Conservation (phyloP, 2,329 filamentous ascomycete genomes). For the Paramyrothecium roridum region DNA sequence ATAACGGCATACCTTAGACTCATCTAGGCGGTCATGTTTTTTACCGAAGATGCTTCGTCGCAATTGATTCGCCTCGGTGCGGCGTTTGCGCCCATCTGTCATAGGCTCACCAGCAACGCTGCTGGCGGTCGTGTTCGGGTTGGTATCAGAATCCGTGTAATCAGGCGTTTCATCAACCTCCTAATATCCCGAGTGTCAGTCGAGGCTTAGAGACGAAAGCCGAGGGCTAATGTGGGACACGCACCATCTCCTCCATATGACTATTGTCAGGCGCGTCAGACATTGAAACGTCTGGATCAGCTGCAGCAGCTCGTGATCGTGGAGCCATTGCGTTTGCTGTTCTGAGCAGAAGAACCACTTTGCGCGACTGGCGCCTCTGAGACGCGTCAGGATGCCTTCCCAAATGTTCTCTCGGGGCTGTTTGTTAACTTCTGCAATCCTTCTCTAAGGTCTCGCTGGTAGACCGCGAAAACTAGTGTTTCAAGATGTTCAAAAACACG, state of each 20-base stretch:
- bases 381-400: slow-evolving; percentile 40
- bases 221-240: not conserved
- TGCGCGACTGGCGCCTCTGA: slow-evolving; percentile 46
- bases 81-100: slow-evolving; percentile 77
- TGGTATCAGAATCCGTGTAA: slow-evolving; percentile 64
- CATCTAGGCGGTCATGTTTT: slow-evolving; percentile 88
- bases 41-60: slow-evolving; percentile 90
- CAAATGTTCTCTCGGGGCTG: not conserved
- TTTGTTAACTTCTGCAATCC: not conserved
- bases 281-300: slow-evolving; percentile 62
- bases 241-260: slow-evolving; percentile 49
- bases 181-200: slow-evolving; percentile 23
- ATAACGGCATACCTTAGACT: slow-evolving; percentile 70
- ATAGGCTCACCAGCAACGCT: slow-evolving; percentile 76
- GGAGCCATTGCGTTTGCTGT: slow-evolving; percentile 47
- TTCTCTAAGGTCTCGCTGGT: not conserved
- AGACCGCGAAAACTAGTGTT: not conserved
- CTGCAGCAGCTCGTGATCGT: slow-evolving; percentile 48
- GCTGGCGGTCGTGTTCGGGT: slow-evolving; percentile 71
- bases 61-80: slow-evolving; percentile 83
- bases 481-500: not conserved
- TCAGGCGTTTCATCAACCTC: slow-evolving; percentile 65
- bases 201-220: slow-evolving; percentile 9
- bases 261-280: slow-evolving; percentile 51
- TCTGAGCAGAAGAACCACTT: slow-evolving; percentile 34